Conservation (phyloP, 768 basidiomycete genomes). For the Omphalotus guepiniiformis region DNA sequence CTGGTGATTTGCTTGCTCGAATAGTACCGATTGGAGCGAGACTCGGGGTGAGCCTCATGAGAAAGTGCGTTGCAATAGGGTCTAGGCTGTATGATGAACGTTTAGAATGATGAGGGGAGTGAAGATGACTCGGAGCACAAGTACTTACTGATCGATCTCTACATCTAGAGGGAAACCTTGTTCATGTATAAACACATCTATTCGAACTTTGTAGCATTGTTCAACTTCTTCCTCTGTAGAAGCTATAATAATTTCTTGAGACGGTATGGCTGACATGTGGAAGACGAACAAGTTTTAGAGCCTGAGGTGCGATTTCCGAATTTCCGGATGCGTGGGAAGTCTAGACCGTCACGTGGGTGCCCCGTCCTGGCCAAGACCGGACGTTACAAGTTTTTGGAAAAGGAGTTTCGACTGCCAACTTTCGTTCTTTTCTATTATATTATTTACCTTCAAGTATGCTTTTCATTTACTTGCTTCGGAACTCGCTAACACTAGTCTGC, state of each 20-base stretch:
- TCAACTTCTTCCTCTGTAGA: slow-evolving; percentile 46
- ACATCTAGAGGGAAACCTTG: slow-evolving; percentile 70
- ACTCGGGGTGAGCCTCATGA: slow-evolving; percentile 63
- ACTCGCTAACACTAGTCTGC: not conserved
- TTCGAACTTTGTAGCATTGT: slow-evolving; percentile 62
- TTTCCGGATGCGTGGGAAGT: not conserved
- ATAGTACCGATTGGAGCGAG: slow-evolving; percentile 68
- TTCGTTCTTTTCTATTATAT: not conserved
- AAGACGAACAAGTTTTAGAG: not conserved
- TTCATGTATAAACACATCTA: slow-evolving; percentile 58
- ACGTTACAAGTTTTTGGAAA: not conserved
- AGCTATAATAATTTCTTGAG: slow-evolving; percentile 56
- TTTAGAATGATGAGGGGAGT: slow-evolving; percentile 9
- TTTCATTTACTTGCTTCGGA: not conserved
- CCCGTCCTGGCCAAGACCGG: not conserved
- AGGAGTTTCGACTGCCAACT: too few relatives aligned
- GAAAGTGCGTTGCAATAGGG: slow-evolving; percentile 61
- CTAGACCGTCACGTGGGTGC: not conserved
- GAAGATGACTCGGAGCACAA: slow-evolving; percentile 7
- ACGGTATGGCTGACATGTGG: slow-evolving; percentile 23
- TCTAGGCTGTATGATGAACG: slow-evolving; percentile 45
- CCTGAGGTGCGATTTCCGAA: not conserved
- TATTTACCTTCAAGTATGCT: not conserved
- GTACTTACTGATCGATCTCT: slow-evolving; percentile 69
- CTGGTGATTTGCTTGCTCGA: slow-evolving; percentile 39